phyloP scores from a whole-genome alignment of 1,284 basidiomycete species.

The Xerocomus nothofagi region DNA sequence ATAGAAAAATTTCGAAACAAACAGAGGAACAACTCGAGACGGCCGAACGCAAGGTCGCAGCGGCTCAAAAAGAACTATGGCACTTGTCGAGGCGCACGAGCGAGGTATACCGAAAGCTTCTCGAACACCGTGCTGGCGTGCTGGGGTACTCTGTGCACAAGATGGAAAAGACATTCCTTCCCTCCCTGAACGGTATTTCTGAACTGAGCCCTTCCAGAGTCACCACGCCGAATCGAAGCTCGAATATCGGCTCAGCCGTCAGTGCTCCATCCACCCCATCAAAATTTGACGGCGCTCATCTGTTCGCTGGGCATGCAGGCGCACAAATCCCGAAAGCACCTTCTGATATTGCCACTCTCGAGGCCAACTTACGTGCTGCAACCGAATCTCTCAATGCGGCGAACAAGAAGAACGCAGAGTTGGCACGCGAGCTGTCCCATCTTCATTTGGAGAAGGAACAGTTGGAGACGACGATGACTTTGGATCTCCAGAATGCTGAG shows the following conservation, averaged over 20 bases:
- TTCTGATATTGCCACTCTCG: constrained; percentile 48
- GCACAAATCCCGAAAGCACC: constrained; percentile 48
- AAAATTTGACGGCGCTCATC: constrained; percentile 77
- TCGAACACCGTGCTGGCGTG: constrained; percentile 78
- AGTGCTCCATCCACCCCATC: constrained; percentile 47
- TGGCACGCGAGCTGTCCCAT: constrained; percentile 59
- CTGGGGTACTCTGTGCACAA: constrained; percentile 68
- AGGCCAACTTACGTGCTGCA: constrained; percentile 59
- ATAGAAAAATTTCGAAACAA: constrained; percentile 62
- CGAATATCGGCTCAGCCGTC: constrained; percentile 52
- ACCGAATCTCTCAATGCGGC: constrained; percentile 56
- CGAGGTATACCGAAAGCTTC: constrained; percentile 59
- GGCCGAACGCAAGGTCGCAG: constrained; percentile 65
- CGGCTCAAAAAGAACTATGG: constrained; percentile 68
- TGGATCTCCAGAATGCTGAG: constrained; percentile 65
- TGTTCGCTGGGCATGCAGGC: constrained; percentile 75
- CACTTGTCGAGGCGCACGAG: constrained; percentile 59
- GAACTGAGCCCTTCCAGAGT: constrained; percentile 49
- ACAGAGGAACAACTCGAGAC: constrained; percentile 69
- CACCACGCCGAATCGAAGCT: constrained; percentile 51
- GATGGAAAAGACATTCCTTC: constrained; percentile 60
- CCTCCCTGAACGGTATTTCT: constrained; percentile 28
- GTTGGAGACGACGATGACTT: constrained; percentile 57
- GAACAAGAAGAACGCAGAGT: constrained; percentile 58
- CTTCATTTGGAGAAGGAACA: constrained; percentile 64